Percentiles rank a stretch among this genome's conserved stretches.
These are phyloP conservation scores for Carallia brachiata DNA, from an alignment of 345 rosid genomes.

Conservation along the genomic window DNA sequence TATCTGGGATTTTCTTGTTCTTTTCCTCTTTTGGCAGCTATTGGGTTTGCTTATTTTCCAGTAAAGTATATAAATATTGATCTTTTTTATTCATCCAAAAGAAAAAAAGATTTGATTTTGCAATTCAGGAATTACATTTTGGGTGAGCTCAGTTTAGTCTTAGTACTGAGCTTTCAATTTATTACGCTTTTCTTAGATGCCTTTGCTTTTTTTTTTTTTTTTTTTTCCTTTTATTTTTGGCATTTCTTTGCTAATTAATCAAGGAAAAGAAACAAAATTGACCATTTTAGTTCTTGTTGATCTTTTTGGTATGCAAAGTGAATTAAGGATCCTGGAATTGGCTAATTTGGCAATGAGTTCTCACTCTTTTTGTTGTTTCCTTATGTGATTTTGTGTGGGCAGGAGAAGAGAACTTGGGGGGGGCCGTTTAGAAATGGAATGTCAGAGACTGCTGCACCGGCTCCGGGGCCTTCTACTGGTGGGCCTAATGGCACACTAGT, in stretches of 20 bases:
- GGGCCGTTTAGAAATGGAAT: conserved; percentile 54
- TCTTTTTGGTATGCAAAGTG: too few species aligned
- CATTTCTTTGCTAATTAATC: too few species aligned
- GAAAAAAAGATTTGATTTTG: neutral
- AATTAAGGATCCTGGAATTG: too few species aligned
- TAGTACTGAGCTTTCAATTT: neutral
- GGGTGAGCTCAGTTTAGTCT: neutral
- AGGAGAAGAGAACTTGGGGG: conserved; percentile 23
- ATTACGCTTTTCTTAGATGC: neutral
- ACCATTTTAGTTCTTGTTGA: too few species aligned
- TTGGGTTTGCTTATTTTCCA: conserved; percentile 6
- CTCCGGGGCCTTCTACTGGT: conserved; percentile 55
- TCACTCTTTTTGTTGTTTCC: neutral
- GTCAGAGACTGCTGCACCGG: conserved; percentile 35
- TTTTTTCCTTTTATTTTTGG: too few species aligned
- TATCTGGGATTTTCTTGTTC: neutral
- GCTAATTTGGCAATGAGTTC: conserved; percentile 3
- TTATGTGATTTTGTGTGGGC: neutral
- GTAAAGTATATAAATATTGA: neutral
- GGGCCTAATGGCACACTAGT: conserved; percentile 43
- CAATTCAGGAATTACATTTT: neutral
- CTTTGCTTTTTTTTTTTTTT: too few species aligned
- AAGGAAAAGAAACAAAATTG: too few species aligned
- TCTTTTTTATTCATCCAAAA: neutral
- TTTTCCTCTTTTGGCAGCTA: neutral